Conservation (phyloP, 306 rosid genomes). For the Malus asiatica region DNA sequence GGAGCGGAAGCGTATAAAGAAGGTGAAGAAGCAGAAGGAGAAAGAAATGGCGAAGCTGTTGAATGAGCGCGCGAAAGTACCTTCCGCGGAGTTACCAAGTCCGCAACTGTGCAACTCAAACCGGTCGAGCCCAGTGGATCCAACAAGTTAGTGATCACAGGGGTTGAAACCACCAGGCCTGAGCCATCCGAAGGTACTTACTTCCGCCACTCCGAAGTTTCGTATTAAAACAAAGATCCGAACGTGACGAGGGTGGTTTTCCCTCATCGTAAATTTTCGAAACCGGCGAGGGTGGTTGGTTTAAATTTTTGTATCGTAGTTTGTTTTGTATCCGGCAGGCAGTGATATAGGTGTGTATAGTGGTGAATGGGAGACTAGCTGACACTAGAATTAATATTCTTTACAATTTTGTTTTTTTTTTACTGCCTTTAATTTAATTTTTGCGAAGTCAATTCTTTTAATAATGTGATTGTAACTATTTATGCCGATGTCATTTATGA, state of each 20-base stretch:
- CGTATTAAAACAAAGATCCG: constrained; percentile 74
- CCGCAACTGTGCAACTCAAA: constrained; percentile 22
- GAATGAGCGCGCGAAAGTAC: constrained; percentile 20
- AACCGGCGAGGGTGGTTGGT: neutral
- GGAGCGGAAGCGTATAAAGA: constrained; percentile 73
- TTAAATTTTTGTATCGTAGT: neutral
- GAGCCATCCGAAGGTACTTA: constrained; percentile 48
- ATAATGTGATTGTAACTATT: neutral
- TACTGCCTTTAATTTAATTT: neutral
- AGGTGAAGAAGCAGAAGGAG: constrained; percentile 69
- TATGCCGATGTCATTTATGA: no score
- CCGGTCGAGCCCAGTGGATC: constrained; percentile 52
- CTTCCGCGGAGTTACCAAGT: constrained; percentile 23
- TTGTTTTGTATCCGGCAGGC: neutral
- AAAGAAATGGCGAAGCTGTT: constrained; percentile 62
- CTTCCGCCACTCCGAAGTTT: constrained; percentile 57
- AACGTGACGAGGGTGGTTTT: constrained; percentile 22
- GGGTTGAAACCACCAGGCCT: constrained; percentile 32
- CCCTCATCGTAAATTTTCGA: neutral
- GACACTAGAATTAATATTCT: neutral
- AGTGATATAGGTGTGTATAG: neutral
- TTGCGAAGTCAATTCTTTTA: neutral
- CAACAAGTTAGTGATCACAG: constrained; percentile 27
- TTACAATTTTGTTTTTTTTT: neutral
- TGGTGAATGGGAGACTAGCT: neutral